Evolutionary conservation across 352 stramenopile genomes (phyloP), one percentile per base, ranked within the genome.

Genomic region (Globisporangium cystogenes): DNA sequence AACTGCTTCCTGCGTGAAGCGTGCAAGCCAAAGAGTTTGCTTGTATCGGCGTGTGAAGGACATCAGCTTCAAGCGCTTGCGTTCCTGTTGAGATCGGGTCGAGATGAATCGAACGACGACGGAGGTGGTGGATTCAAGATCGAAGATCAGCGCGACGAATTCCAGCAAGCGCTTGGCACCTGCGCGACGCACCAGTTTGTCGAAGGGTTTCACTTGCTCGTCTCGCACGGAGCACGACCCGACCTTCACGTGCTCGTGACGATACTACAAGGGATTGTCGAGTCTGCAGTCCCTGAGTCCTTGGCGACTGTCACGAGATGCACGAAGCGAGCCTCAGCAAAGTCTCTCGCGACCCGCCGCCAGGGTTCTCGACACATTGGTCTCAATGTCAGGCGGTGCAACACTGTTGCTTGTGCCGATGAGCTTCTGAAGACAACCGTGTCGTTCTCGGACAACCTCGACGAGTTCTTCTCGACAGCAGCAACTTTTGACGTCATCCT

Each of bases 401-500:
- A 51, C 18, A 62, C 48, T 37, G 48, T 53, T 4, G 42, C 55
- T 18, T 10, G 29, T 1, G 63, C 63, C 1, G 53, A 20, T 4
- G 53, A 51, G 20, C n/a, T 87, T 4, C 47, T 87, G n/a, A 15
- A 59, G 6, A 39, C 41, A 1, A 76, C 74, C 7, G 31, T 69
- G 0, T 51, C 61, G 21, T 72, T 57, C 20, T 24, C 65, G 16
- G 43, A 48, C 36, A 45, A 76, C 7, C 48, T 82, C 3, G 60
- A 62, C 44, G 36, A 51, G 23, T 87, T 85, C 45, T 61, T 82
- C 47, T 62, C 57, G 20, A 23, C 70, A 23, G 64, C 63, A 10
- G 60, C 63, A 1, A 65, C 74, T 7, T 84, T 77, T 37, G 76
- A 86, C 14, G 49, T 62, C 16, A 36, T 82, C 2, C 59, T 75